phyloP scores from a whole-genome alignment of 1,284 basidiomycete genomes.

The Pseudozyma flocculosa region DNA sequence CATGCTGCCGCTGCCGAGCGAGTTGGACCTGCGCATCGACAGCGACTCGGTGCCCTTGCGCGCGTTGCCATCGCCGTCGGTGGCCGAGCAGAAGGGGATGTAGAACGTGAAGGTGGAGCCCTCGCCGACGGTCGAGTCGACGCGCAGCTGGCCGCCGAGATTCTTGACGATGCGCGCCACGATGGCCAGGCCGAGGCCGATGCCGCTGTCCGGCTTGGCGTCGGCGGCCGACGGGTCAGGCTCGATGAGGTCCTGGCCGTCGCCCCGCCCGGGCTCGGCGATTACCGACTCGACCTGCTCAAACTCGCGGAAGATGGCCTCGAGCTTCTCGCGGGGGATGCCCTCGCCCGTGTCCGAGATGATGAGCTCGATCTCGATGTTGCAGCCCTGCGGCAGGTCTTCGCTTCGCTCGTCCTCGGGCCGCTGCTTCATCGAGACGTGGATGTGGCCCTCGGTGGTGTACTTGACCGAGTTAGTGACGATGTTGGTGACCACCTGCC shows the following conservation, averaged over 20 bases:
- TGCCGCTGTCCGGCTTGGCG: slow-evolving; percentile 17
- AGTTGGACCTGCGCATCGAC: slow-evolving; percentile 32
- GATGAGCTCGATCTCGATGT: slow-evolving; percentile 70
- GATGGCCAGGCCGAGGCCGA: slow-evolving; percentile 74
- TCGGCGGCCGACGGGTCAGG: slow-evolving; percentile 11
- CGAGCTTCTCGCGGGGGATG: slow-evolving; percentile 71
- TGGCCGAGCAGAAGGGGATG: slow-evolving; percentile 63
- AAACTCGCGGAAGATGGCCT: slow-evolving; percentile 81
- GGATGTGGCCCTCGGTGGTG: slow-evolving; percentile 69
- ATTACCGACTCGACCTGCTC: slow-evolving; percentile 73
- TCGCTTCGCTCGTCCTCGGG: slow-evolving; percentile 21
- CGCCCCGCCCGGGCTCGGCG: slow-evolving; percentile 21
- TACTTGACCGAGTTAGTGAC: slow-evolving; percentile 78
- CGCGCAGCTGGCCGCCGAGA: slow-evolving; percentile 74
- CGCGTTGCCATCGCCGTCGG: slow-evolving; percentile 1
- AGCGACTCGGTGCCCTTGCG: slow-evolving; percentile 7
- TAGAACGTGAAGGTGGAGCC: slow-evolving; percentile 76
- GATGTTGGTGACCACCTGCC: slow-evolving; percentile 78
- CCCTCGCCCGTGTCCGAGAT: slow-evolving; percentile 79
- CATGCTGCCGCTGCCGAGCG: slow-evolving; percentile 34
- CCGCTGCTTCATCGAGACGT: slow-evolving; percentile 65
- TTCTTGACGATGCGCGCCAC: slow-evolving; percentile 81
- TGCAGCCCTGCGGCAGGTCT: slow-evolving; percentile 29
- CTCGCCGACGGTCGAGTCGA: slow-evolving; percentile 70
- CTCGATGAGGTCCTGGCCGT: slow-evolving; percentile 13